Conservation (phyloP, 495 filamentous ascomycete genomes). For the Penicillium coprophilum region DNA sequence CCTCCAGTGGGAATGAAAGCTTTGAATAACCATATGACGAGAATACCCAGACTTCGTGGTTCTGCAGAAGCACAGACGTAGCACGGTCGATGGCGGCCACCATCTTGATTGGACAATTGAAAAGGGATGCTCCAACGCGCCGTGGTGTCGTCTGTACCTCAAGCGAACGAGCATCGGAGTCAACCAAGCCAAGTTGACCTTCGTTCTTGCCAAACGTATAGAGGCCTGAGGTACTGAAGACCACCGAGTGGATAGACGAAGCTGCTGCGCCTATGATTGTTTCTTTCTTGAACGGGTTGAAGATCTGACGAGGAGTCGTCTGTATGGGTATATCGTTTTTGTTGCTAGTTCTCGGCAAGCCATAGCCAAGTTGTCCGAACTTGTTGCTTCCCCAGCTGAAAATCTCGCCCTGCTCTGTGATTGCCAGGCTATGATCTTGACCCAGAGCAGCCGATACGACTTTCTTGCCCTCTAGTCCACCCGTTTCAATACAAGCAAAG, state of each 20-base stretch:
- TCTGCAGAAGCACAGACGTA: slow-evolving; percentile 80
- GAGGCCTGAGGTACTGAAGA: slow-evolving; percentile 74
- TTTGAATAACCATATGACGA: slow-evolving; percentile 90
- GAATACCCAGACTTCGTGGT: slow-evolving; percentile 87
- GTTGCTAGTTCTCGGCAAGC: slow-evolving; percentile 53
- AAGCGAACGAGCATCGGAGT: slow-evolving; percentile 88
- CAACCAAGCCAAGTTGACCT: slow-evolving; percentile 90
- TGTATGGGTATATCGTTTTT: slow-evolving; percentile 76
- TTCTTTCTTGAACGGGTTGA: slow-evolving; percentile 87
- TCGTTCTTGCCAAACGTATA: slow-evolving; percentile 97
- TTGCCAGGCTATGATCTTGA: slow-evolving; percentile 84
- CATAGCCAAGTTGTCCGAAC: slow-evolving; percentile 83
- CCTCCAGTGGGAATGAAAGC: slow-evolving; percentile 74
- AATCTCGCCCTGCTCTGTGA: slow-evolving; percentile 76
- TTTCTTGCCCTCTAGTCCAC: slow-evolving; percentile 66
- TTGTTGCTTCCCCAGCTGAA: slow-evolving; percentile 93
- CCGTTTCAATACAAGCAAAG: slow-evolving; percentile 75
- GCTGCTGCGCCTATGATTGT: slow-evolving; percentile 77
- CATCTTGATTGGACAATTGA: slow-evolving; percentile 71
- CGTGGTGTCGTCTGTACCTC: slow-evolving; percentile 78
- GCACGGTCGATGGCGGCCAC: slow-evolving; percentile 90
- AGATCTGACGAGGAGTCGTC: slow-evolving; percentile 79
- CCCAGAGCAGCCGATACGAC: slow-evolving; percentile 75
- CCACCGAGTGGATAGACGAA: slow-evolving; percentile 89
- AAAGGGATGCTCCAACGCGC: slow-evolving; percentile 83